A percentile compares a stretch with the other conserved stretches of the same genome.
These are phyloP conservation scores for Fusarium subtropicale DNA, from an alignment of 2,329 filamentous ascomycete species.

Conservation along the genomic window DNA sequence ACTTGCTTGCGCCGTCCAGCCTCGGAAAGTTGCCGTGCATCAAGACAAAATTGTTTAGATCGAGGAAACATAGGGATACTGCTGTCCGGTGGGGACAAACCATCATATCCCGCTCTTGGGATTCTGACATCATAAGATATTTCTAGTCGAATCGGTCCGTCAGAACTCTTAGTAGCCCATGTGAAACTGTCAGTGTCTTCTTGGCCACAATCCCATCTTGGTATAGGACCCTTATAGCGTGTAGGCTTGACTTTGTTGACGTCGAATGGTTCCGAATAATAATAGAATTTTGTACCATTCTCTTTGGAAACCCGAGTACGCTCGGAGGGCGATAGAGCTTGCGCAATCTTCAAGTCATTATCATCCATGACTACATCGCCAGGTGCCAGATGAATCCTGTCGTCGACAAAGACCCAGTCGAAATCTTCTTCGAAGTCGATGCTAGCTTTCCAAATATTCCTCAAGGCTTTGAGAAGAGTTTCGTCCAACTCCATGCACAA, in stretches of 20 bases:
- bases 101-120: too few species aligned
- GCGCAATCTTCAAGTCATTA: not conserved
- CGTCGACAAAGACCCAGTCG: not conserved
- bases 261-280: not conserved
- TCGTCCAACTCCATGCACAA: not conserved
- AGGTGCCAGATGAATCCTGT: not conserved
- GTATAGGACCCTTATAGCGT: not conserved
- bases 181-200: not conserved
- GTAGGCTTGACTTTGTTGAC: rapidly evolving
- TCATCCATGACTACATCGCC: rapidly evolving
- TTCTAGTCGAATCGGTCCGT: conserved; percentile 14
- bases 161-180: conserved; percentile 1
- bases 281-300: not conserved
- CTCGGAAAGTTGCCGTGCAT: conserved; percentile 8
- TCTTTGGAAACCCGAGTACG: not conserved
- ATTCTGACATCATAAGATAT: not conserved
- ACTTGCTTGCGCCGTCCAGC: not conserved
- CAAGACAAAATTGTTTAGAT: conserved; percentile 23
- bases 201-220: conserved; percentile 3
- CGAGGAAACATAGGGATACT: not conserved
- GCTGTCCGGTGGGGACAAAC: not conserved
- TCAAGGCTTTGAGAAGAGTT: not conserved
- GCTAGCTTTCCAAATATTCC: not conserved
- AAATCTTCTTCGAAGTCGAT: not conserved
- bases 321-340: not conserved